Evolutionary conservation across 805 yeast genomes (phyloP), one percentile per base, ranked within the genome.

Genomic region (Sugiyamaella lignohabitans): DNA sequence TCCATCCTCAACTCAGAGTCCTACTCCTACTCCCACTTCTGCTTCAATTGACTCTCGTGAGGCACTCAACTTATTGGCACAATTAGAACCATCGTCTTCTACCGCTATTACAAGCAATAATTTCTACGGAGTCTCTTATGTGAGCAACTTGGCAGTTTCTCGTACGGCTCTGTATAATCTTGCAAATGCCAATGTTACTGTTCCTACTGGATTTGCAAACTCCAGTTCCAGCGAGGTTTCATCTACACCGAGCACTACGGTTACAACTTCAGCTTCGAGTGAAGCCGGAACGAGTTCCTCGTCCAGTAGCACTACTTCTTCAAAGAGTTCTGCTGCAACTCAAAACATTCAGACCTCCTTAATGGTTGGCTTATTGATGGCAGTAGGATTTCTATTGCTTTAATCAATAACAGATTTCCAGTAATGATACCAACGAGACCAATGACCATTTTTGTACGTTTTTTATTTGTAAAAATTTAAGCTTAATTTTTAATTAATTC

Each of bases 101-200:
- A 18, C 37, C 10, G 38, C 27, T 10, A 5, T 29, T 14, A 17
- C 38, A 1, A 40, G 42, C 17, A 6, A 5, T 17, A 14, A 23
- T n/a, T 27, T 14, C 32, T 40, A 40, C 40, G 17, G 30, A 11
- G 51, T 48, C n/a, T 36, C 43, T 10, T 40, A 20, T 35, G 48
- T 50, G 36, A 42, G 52, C 38, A 35, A 47, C 22, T 36, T 50
- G 39, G 41, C 36, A 20, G 29, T 30, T 10, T 27, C 48, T 20
- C 40, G 56, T 43, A 50, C 56, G 2, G 53, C 53, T 18, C 36
- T 52, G 37, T 52, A 52, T 46, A 52, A 52, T 45, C 14, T 50
- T 36, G 56, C 50, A 18, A 19, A 43, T 19, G 41, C 32, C n/a
- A 30, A 45, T 18, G 37, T 24, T 10, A 38, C 48, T 18, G 42